Conservation (phyloP, 352 stramenopile genomes). For the Pythium guiyangense region DNA sequence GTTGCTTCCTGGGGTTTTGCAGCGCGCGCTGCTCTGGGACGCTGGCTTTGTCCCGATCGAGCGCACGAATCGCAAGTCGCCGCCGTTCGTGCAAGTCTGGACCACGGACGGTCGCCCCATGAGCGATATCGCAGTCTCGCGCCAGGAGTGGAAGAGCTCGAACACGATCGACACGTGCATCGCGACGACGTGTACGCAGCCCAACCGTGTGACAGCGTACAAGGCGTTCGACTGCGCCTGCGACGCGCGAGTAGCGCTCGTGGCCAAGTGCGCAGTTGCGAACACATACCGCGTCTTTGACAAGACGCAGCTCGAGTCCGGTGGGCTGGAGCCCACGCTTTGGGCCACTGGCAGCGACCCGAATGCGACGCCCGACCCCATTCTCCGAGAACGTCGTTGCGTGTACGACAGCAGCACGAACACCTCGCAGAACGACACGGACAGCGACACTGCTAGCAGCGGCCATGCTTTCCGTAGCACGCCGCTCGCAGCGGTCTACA, state of each 20-base stretch:
- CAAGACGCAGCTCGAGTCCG: neutral
- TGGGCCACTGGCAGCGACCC: constrained; percentile 4
- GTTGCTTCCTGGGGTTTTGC: too few species aligned
- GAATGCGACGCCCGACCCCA: neutral
- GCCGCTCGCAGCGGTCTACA: neutral
- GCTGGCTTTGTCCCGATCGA: constrained; percentile 19
- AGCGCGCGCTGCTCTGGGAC: constrained; percentile 39
- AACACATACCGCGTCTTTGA: neutral
- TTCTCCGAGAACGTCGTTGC: neutral
- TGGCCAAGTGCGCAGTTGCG: neutral
- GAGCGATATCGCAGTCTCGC: constrained; percentile 14
- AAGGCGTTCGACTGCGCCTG: neutral
- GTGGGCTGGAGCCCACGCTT: neutral
- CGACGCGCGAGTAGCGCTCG: neutral
- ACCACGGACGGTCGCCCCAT: constrained; percentile 16
- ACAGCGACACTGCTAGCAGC: neutral
- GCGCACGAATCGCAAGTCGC: neutral
- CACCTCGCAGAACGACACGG: too few species aligned
- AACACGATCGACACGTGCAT: neutral
- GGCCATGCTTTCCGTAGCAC: too few species aligned
- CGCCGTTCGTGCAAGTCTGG: constrained; percentile 8
- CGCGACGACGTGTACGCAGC: neutral
- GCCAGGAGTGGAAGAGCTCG: neutral
- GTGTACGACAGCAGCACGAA: neutral
- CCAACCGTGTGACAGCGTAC: neutral